Evolutionary conservation across 129 eudicot species (phyloP).

Genomic region (Escallonia herrerae): DNA sequence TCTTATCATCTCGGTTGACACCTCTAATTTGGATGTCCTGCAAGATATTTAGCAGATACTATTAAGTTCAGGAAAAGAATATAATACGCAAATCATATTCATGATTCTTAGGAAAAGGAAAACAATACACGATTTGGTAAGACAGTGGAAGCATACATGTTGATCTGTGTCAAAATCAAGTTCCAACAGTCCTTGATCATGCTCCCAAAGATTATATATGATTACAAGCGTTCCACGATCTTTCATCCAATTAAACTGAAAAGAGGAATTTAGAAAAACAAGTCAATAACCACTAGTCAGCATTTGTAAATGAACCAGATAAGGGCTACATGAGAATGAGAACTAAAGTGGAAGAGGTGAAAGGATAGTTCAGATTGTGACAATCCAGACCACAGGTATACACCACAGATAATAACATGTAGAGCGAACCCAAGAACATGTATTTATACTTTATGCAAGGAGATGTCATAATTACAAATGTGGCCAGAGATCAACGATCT

Average conservation of each 20-base stretch:
- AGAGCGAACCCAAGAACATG: no score
- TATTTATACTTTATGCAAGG: no score
- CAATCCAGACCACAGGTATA: no score
- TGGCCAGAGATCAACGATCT: no score
- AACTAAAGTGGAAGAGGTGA: no score
- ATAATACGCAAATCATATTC: neutral
- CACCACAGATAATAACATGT: no score
- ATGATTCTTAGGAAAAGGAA: neutral
- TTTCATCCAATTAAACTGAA: conserved; percentile 69
- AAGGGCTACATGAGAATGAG: neutral
- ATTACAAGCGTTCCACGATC: conserved; percentile 82
- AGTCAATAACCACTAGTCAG: neutral
- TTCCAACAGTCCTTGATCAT: conserved; percentile 88
- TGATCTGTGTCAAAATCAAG: conserved; percentile 83
- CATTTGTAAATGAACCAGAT: neutral
- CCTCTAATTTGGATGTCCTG: conserved; percentile 98
- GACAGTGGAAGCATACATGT: conserved; percentile 32
- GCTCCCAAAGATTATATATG: conserved; percentile 94
- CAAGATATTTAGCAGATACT: conserved; percentile 4
- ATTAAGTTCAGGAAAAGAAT: neutral
- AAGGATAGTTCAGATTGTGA: no score
- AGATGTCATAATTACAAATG: no score
- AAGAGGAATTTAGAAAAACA: neutral
- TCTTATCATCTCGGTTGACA: conserved; percentile 90
- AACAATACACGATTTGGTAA: neutral